Evolutionary conservation across 1,284 basidiomycete genomes (phyloP).

Genomic region (Cerioporus squamosus): DNA sequence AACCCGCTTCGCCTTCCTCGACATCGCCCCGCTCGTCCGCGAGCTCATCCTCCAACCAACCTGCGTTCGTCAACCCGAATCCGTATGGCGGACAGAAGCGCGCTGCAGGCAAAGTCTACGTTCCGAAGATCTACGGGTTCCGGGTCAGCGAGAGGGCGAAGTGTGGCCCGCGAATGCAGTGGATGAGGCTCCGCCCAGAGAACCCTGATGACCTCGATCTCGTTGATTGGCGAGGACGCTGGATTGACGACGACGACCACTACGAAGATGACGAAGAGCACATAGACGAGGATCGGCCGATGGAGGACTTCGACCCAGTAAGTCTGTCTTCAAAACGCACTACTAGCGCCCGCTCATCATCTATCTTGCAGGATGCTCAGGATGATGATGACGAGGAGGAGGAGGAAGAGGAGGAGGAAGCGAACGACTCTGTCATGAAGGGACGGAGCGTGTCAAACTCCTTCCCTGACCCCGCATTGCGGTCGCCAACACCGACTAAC

Average conservation of each 20-base stretch:
- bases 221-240: conserved; percentile 87
- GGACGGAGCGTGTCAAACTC: conserved; percentile 36
- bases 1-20: conserved; percentile 57
- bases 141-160: conserved; percentile 85
- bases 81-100: conserved; percentile 87
- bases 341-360: not conserved
- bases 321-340: conserved; percentile 26
- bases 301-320: conserved; percentile 85
- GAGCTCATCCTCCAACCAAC: conserved; percentile 49
- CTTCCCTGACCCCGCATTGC: conserved; percentile 32
- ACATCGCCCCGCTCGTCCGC: conserved; percentile 54
- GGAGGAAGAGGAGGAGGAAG: conserved; percentile 55
- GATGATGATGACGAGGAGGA: conserved; percentile 68
- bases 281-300: conserved; percentile 70
- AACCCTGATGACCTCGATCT: conserved; percentile 79
- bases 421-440: conserved; percentile 34
- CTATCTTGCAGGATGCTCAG: conserved; percentile 52
- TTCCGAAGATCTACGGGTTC: conserved; percentile 93
- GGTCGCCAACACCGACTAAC: conserved; percentile 40
- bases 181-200: conserved; percentile 88
- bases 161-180: conserved; percentile 95
- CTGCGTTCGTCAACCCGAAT: conserved; percentile 80
- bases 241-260: conserved; percentile 81
- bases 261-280: conserved; percentile 62
- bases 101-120: conserved; percentile 86